Evolutionary conservation across 2,329 filamentous ascomycete species (phyloP), one percentile per base, ranked within the genome.

Genomic region (Monosporascus sp.): DNA sequence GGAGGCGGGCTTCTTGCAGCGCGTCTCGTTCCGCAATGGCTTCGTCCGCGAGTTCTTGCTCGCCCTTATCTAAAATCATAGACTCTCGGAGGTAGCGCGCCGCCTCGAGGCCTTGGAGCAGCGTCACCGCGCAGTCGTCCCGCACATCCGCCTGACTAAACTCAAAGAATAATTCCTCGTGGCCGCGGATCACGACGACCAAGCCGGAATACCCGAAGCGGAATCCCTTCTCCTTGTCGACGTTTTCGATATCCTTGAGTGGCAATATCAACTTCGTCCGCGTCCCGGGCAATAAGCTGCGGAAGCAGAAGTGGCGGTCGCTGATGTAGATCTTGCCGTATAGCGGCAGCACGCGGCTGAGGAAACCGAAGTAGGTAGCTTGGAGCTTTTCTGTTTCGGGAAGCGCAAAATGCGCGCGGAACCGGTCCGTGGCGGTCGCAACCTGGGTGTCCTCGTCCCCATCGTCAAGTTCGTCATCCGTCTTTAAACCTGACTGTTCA

Each of bases 271-370:
- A 77, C 72, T 97, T 97, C 0, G 93, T 97, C 52, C 90, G 84
- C 3, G 90, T 96, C 1, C 91, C 92, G 1, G 90, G 90, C 37
- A 97, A 76, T 50, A 97, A 75, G 66, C 92, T 97, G 52, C 94
- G 88, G 72, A 96, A 99, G 73, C 94, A 99, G 59, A 97, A 89
- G 53, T 86, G 88, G 22, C 83, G 83, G 60, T 91, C 85, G 65
- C 94, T 92, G 60, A 97, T 86, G 70, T 99, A 99, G 37, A 97
- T 89, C 71, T 97, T 99, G 62, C 94, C 94, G 63, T 97, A 97
- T 2, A 97, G 78, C 3, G 94, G 94, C 31, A 97, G 72, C 0
- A 96, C 90, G 3, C 92, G 85, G 61, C 95, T 84, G n/a, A 97
- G 78, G 65, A 89, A 89, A n/a, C 89, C 90, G 70, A 91, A 97